These are phyloP conservation scores for Psilocybe cyanescens DNA, from an alignment of 768 basidiomycete species.

Conservation along the genomic window DNA sequence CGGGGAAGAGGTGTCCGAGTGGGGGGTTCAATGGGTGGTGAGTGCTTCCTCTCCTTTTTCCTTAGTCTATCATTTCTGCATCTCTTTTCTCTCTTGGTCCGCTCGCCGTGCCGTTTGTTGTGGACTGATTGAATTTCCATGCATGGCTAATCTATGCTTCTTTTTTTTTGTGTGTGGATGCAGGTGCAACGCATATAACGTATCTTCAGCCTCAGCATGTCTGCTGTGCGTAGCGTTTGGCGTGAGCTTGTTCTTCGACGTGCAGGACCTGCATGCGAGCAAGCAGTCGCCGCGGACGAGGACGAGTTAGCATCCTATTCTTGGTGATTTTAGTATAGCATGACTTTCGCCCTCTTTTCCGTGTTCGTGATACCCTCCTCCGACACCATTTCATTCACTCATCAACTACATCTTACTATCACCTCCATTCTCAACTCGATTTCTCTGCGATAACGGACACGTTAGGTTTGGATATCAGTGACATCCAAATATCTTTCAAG, in stretches of 20 bases:
- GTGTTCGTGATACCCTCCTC: no score
- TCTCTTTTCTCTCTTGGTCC: background rate
- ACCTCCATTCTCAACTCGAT: no score
- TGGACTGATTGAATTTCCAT: no score
- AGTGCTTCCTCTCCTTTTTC: slow-evolving; percentile 23
- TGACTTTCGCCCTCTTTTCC: no score
- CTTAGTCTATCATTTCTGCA: background rate
- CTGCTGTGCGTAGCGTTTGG: slow-evolving; percentile 59
- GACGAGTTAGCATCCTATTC: background rate
- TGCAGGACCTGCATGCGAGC: slow-evolving; percentile 67
- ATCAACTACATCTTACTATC: no score
- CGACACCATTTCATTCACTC: no score
- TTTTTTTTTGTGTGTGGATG: background rate
- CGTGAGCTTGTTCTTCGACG: slow-evolving; percentile 62
- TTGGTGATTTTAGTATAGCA: no score
- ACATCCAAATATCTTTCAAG: no score
- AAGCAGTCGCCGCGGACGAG: slow-evolving; percentile 65
- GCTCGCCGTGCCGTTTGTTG: background rate
- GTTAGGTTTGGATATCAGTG: no score
- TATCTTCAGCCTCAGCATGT: slow-evolving; percentile 65
- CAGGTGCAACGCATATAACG: slow-evolving; percentile 77
- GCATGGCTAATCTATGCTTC: no score
- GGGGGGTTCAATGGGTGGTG: slow-evolving; percentile 69
- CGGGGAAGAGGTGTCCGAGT: slow-evolving; percentile 66
- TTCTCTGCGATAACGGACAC: no score